phyloP scores from a whole-genome alignment of 2,329 filamentous ascomycete genomes.

The Furcasterigmium sp. region DNA sequence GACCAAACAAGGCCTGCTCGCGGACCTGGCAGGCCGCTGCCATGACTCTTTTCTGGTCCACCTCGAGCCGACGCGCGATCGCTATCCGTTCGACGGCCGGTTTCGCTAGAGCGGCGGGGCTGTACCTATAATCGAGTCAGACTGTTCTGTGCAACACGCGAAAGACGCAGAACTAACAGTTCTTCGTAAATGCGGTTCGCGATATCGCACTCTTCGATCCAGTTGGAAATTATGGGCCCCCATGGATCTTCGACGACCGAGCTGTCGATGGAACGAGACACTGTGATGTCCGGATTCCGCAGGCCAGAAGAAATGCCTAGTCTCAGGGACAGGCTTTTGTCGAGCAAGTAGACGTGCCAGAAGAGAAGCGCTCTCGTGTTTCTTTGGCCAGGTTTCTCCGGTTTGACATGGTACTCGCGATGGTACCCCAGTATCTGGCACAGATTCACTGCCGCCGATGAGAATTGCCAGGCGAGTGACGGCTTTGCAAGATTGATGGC shows the following conservation, averaged over 20 bases:
- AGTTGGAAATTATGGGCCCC: slow-evolving; percentile 42
- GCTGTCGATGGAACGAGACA: slow-evolving; percentile 31
- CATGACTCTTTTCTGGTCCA: slow-evolving; percentile 30
- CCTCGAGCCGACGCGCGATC: slow-evolving; percentile 31
- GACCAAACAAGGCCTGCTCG: slow-evolving; percentile 27
- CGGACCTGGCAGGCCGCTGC: slow-evolving; percentile 27
- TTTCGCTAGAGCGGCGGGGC: slow-evolving; percentile 36
- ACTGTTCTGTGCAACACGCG: not conserved
- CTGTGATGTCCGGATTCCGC: slow-evolving; percentile 53
- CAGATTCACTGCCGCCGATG: slow-evolving; percentile 51
- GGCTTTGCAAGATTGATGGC: slow-evolving; percentile 58
- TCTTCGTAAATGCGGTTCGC: slow-evolving; percentile 56
- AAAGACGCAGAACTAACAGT: slow-evolving; percentile 25
- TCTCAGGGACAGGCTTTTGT: slow-evolving; percentile 50
- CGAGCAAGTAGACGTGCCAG: slow-evolving; percentile 49
- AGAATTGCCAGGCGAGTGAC: slow-evolving; percentile 60
- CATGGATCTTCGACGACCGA: slow-evolving; percentile 32
- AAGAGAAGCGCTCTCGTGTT: slow-evolving; percentile 37
- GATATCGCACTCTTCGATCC: slow-evolving; percentile 50
- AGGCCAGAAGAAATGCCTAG: slow-evolving; percentile 49
- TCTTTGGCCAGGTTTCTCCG: slow-evolving; percentile 19
- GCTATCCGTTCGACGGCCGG: slow-evolving; percentile 32
- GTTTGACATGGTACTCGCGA: slow-evolving; percentile 29
- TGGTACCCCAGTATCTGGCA: slow-evolving; percentile 61
- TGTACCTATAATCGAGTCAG: slow-evolving; percentile 36